Evolutionary conservation across 2,329 filamentous ascomycete genomes (phyloP).

Genomic region (Penicillium oxalicum): DNA sequence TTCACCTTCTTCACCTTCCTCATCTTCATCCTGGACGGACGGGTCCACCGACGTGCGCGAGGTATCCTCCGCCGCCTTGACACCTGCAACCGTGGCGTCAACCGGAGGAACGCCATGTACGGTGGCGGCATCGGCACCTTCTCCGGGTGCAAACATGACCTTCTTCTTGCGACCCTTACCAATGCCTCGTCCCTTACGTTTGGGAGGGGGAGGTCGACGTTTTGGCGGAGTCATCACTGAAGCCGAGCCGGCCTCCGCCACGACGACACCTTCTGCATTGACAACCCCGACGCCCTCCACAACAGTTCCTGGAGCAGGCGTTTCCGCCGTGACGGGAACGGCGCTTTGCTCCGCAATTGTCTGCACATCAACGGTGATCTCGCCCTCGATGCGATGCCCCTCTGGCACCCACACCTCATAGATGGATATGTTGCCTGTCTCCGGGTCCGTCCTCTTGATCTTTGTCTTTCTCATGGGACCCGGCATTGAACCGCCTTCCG

Average conservation of each 20-base stretch:
- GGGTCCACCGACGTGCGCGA: constrained; percentile 38
- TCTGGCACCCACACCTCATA: constrained; percentile 78
- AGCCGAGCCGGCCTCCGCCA: constrained; percentile 45
- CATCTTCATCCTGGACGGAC: constrained; percentile 42
- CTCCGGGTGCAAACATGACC: constrained; percentile 49
- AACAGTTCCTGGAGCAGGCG: constrained; percentile 52
- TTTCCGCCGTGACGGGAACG: constrained; percentile 30
- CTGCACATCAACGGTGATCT: constrained; percentile 59
- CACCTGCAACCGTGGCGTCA: constrained; percentile 25
- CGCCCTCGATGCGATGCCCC: constrained; percentile 73
- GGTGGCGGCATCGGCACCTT: constrained; percentile 34
- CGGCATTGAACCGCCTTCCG: constrained; percentile 23
- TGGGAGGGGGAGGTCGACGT: constrained; percentile 67
- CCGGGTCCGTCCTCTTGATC: constrained; percentile 69
- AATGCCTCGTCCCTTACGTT: constrained; percentile 73
- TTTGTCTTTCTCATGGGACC: constrained; percentile 69
- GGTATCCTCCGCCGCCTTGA: constrained; percentile 45
- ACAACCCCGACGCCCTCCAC: constrained; percentile 56
- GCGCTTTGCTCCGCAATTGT: constrained; percentile 39
- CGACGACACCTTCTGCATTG: constrained; percentile 56
- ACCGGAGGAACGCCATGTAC: constrained; percentile 36
- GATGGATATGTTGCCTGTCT: constrained; percentile 70
- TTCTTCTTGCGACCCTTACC: constrained; percentile 74
- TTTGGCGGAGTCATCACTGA: constrained; percentile 45
- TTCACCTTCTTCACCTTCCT: constrained; percentile 45